phyloP scores from a whole-genome alignment of 2,329 filamentous ascomycete species.

The Venturiaceae sp. region DNA sequence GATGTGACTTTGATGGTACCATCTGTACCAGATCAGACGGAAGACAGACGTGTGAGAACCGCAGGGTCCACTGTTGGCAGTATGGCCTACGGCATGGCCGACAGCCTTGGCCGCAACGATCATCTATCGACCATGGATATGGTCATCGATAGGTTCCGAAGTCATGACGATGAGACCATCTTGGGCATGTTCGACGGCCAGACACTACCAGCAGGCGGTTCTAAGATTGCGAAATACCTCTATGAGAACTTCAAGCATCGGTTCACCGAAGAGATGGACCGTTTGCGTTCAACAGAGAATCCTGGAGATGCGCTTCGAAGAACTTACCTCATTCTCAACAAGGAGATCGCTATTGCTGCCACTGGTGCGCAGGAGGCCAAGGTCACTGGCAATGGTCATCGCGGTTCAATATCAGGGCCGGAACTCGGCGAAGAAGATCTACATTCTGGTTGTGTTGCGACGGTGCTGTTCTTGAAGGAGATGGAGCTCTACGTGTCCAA shows the following conservation, averaged over 20 bases:
- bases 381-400: slow-evolving; percentile 45
- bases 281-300: slow-evolving; percentile 60
- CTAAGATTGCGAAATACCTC: slow-evolving; percentile 90
- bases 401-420: slow-evolving; percentile 61
- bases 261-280: slow-evolving; percentile 73
- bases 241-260: slow-evolving; percentile 91
- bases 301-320: slow-evolving; percentile 75
- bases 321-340: slow-evolving; percentile 83
- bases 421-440: slow-evolving; percentile 83
- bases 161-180: slow-evolving; percentile 80
- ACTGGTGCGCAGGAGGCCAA: slow-evolving; percentile 1
- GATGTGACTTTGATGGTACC: slow-evolving; percentile 93
- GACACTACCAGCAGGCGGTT: slow-evolving; percentile 77
- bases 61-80: slow-evolving; percentile 88
- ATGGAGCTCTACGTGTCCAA: slow-evolving; percentile 92
- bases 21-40: slow-evolving; percentile 87
- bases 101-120: slow-evolving; percentile 85
- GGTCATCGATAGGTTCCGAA: slow-evolving; percentile 84
- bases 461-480: slow-evolving; percentile 79
- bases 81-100: slow-evolving; percentile 94
- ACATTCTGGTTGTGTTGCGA: slow-evolving; percentile 82
- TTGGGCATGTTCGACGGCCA: slow-evolving; percentile 96
- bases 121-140: slow-evolving; percentile 94
- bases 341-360: slow-evolving; percentile 64
- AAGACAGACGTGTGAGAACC: slow-evolving; percentile 91